phyloP scores from a whole-genome alignment of 805 yeast genomes.

The Myxozyma melibiosi region DNA sequence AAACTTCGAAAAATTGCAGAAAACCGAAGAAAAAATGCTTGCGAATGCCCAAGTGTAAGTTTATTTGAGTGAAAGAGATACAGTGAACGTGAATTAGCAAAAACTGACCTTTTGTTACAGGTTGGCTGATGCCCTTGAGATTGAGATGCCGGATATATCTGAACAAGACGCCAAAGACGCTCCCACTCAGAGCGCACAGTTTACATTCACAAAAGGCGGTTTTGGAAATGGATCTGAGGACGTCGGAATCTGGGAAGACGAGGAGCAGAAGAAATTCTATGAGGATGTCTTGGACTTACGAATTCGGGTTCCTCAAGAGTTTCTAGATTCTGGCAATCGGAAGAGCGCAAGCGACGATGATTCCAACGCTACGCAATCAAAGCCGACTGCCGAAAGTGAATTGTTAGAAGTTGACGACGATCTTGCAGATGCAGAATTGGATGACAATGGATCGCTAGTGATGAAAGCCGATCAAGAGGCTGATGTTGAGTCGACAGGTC shows the following conservation, averaged over 20 bases:
- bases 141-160: slow-evolving; percentile 46
- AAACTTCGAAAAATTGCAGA: slow-evolving; percentile 32
- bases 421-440: slow-evolving; percentile 48
- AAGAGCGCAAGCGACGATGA: slow-evolving; percentile 38
- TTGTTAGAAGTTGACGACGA: slow-evolving; percentile 27
- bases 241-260: slow-evolving; percentile 60
- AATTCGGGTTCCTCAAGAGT: slow-evolving; percentile 60
- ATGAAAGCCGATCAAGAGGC: slow-evolving; percentile 47
- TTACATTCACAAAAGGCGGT: slow-evolving; percentile 30
- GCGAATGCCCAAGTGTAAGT: slow-evolving; percentile 43
- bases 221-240: slow-evolving; percentile 38
- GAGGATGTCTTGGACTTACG: slow-evolving; percentile 67
- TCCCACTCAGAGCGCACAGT: slow-evolving; percentile 28
- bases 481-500: too few relatives aligned
- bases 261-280: slow-evolving; percentile 68
- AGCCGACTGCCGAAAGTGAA: slow-evolving; percentile 25
- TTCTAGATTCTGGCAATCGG: slow-evolving; percentile 48
- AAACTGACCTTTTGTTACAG: too few relatives aligned
- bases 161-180: slow-evolving; percentile 38
- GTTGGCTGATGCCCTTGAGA: slow-evolving; percentile 48
- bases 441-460: slow-evolving; percentile 55
- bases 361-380: slow-evolving; percentile 13
- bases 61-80: too few relatives aligned
- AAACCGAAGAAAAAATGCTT: slow-evolving; percentile 51
- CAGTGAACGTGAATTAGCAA: too few relatives aligned